These are phyloP conservation scores for Ceratocystis albifundus DNA, from an alignment of 2,329 filamentous ascomycete species.

Conservation along the genomic window DNA sequence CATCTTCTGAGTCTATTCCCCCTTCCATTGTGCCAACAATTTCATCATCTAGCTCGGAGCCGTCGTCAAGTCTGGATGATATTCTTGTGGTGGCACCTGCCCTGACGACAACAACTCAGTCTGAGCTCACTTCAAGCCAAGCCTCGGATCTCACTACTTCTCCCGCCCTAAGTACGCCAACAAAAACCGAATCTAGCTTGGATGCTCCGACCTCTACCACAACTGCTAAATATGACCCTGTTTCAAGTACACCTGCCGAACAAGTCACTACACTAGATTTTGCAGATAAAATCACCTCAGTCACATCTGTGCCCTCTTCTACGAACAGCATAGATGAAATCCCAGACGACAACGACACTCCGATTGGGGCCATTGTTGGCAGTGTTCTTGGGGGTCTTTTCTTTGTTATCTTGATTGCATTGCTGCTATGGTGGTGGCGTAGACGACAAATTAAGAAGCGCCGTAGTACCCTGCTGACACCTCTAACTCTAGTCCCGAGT, in stretches of 20 bases:
- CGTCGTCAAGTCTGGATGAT: neutral
- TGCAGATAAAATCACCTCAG: slow-evolving; percentile 12
- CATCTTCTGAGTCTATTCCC: neutral
- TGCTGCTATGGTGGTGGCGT: slow-evolving; percentile 42
- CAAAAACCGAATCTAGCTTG: neutral
- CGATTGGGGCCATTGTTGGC: slow-evolving; percentile 39
- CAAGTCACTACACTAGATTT: slow-evolving; percentile 12
- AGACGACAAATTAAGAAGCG: slow-evolving; percentile 35
- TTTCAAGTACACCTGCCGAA: slow-evolving; percentile 13
- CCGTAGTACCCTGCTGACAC: slow-evolving; percentile 40
- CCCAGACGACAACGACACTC: slow-evolving; percentile 26
- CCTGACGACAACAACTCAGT: slow-evolving; percentile 5
- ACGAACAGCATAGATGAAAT: neutral
- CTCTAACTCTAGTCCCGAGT: slow-evolving; percentile 32
- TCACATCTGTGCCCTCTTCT: neutral
- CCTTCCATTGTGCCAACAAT: neutral
- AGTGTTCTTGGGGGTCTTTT: slow-evolving; percentile 42
- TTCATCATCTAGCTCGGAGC: slow-evolving; percentile 11
- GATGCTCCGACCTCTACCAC: neutral
- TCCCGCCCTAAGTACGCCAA: neutral
- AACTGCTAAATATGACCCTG: neutral
- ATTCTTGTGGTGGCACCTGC: neutral
- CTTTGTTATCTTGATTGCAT: slow-evolving; percentile 36
- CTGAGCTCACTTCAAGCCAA: neutral
- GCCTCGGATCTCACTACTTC: neutral